Base-by-base conservation (phyloP, 2,329 filamentous ascomycete species). In the Fusarium metavorans region DNA sequence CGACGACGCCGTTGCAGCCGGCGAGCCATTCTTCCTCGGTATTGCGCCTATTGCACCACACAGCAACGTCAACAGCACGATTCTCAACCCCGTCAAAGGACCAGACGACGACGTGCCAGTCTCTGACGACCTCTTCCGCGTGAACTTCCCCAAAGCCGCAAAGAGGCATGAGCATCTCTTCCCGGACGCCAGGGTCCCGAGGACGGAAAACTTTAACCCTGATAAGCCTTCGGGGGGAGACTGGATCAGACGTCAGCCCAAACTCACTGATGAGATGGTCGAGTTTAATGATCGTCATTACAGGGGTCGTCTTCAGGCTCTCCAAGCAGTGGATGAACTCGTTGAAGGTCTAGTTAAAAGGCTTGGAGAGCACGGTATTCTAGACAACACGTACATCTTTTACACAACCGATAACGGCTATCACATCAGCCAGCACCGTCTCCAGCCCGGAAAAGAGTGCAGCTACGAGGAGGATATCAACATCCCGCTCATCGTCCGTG, bases 371-470 rank as follows among this genome's bases (percentile, higher is more conserved):
- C 70, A 80, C 7, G 80, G 78, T 0, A 63, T 83, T 2, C 67
- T 85, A 2, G 81, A 84, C 27, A 82, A 85, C 64, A 85, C 88
- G 0, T 90, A 88, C 73, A 83, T 89, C 43, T 83, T 89, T 61
- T 90, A 87, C 76, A 86, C 86, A 0, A 83, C 84, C 0, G 88
- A 89, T 73, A 89, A 90, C 63, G 87, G 87, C 1, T 89, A 84
- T 76, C 88, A 89, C 61, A 87, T 89, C 62, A 82, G 85, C 18
- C 87, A 89, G 70, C 87, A 89, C 69, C 85, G 87, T 2, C 77
- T 89, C 41, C 84, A 83, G 5, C 87, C 87, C 2, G 88, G 88
- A 0, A 89, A 90, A 74, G 82, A 84, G 35, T 88, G 87, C 54
- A 85, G 85, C 0, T 88, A 83, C 64, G 87, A 89, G 59, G 84